Conservation (phyloP, 2,329 filamentous ascomycete genomes). For the Hypoxylon sp. region DNA sequence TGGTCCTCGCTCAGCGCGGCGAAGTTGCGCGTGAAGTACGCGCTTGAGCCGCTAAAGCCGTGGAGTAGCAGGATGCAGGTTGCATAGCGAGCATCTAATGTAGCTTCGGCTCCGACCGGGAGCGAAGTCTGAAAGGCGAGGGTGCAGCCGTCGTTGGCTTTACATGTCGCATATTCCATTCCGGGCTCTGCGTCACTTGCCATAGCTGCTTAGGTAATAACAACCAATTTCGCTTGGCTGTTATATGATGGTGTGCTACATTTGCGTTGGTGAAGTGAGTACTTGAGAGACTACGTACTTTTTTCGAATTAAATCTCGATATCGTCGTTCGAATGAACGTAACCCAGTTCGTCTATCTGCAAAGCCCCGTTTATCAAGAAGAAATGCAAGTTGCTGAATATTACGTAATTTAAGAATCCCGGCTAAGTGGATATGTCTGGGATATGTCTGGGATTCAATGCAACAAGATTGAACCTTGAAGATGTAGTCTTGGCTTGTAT, state of each 20-base stretch:
- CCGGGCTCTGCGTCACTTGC: constrained; percentile 30
- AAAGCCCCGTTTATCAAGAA: neutral
- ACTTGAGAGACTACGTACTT: neutral
- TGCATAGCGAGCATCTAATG: constrained; percentile 36
- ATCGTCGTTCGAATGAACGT: constrained; percentile 7
- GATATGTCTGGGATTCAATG: too few species aligned
- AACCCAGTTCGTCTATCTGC: neutral
- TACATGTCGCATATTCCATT: constrained; percentile 53
- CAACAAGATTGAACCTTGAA: neutral
- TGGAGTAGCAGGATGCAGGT: constrained; percentile 58
- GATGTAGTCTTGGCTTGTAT: neutral
- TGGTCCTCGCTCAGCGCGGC: constrained; percentile 46
- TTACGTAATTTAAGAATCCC: neutral
- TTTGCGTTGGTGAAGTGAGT: constrained; percentile 10
- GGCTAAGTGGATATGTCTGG: too few species aligned
- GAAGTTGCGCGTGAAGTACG: constrained; percentile 58
- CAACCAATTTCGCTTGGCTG: constrained; percentile 1
- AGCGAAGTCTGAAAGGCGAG: constrained; percentile 58
- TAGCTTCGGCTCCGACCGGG: constrained; percentile 33
- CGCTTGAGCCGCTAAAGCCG: constrained; percentile 60
- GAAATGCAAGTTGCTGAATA: neutral
- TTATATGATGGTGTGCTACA: constrained; percentile 13
- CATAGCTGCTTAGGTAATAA: constrained; percentile 7
- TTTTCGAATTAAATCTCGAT: constrained; percentile 1
- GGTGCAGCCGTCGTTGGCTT: constrained; percentile 55